Evolutionary conservation across 2,329 filamentous ascomycete species (phyloP).

Genomic region (Phaeosphaeriaceae sp.): DNA sequence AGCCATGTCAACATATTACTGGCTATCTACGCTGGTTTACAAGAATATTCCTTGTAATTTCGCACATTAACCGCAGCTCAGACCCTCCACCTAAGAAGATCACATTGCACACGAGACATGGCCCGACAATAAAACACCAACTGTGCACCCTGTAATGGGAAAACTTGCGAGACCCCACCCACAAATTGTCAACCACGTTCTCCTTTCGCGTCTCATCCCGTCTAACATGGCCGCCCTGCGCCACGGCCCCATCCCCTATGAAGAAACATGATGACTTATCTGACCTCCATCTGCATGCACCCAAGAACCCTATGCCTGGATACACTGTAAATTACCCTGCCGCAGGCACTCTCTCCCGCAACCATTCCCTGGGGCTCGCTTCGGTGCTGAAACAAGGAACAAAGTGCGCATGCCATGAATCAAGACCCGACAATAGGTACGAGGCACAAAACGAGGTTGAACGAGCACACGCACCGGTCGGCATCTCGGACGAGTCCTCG

Average conservation of each 20-base stretch:
- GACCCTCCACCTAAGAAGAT: no score
- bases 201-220: background rate
- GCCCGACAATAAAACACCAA: background rate
- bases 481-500: no score
- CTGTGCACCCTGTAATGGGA: background rate
- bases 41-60: no score
- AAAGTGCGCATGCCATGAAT: no score
- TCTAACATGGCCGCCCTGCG: background rate
- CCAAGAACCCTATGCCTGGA: conserved; percentile 1
- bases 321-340: background rate
- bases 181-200: background rate
- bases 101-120: no score
- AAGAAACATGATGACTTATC: background rate
- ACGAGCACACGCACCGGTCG: no score
- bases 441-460: no score
- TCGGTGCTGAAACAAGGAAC: background rate
- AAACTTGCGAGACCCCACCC: background rate
- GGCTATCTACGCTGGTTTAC: no score
- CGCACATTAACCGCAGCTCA: no score
- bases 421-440: no score
- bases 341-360: background rate
- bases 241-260: background rate
- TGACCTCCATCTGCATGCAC: background rate
- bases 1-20: no score
- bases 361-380: background rate